A percentile compares a stretch with the other conserved stretches of the same genome.
Conservation (phyloP, 495 filamentous ascomycete genomes). For the Ramalina intermedia region DNA sequence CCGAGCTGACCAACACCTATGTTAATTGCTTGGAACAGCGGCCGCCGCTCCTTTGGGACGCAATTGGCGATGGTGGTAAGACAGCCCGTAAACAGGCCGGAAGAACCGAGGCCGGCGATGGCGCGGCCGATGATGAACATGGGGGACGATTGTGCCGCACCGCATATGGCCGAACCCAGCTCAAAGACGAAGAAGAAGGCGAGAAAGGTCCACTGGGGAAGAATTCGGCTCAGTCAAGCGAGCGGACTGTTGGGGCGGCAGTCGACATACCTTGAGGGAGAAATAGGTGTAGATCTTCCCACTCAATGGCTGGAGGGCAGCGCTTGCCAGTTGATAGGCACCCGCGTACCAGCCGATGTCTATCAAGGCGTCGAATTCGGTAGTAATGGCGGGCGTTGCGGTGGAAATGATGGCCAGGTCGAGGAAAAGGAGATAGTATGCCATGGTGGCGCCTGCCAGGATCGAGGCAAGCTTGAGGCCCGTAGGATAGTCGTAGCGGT, state of each 20-base stretch:
- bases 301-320: conserved; percentile 30
- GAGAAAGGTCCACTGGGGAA: conserved; percentile 23
- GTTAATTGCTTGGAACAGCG: conserved; percentile 14
- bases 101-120: conserved; percentile 27
- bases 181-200: conserved; percentile 28
- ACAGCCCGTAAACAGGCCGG: conserved; percentile 36
- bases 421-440: conserved; percentile 33
- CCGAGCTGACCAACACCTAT: conserved; percentile 26
- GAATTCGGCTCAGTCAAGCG: not conserved
- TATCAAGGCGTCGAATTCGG: conserved; percentile 24
- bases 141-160: conserved; percentile 24
- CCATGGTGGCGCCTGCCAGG: conserved; percentile 18
- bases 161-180: conserved; percentile 30
- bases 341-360: conserved; percentile 35
- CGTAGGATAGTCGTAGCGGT: conserved; percentile 5
- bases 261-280: conserved; percentile 23
- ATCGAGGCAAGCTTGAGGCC: conserved; percentile 6
- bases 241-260: not conserved
- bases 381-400: conserved; percentile 28
- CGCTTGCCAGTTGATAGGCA: conserved; percentile 31
- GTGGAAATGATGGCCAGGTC: conserved; percentile 33
- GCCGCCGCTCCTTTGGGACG: conserved; percentile 31
- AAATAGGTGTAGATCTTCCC: conserved; percentile 35
- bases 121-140: conserved; percentile 33
- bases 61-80: conserved; percentile 35